Percentiles rank a stretch among this genome's conserved stretches.
These are phyloP conservation scores for Aspergillus sclerotialis DNA, from an alignment of 2,329 filamentous ascomycete species.

Conservation along the genomic window DNA sequence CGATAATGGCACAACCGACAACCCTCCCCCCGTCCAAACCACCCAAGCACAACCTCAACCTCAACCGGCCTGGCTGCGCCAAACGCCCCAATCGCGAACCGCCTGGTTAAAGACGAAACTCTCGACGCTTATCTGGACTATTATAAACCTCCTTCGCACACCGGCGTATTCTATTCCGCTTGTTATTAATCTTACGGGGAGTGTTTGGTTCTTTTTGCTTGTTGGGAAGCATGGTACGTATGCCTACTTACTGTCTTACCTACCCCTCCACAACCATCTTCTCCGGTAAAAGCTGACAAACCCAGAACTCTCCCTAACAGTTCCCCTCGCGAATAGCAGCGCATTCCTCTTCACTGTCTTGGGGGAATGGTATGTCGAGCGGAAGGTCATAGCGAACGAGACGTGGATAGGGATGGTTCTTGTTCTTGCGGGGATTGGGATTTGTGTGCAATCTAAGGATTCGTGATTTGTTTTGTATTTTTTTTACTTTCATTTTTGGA, in stretches of 20 bases:
- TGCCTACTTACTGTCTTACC: slow-evolving; percentile 1
- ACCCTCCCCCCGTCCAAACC: slow-evolving; percentile 1
- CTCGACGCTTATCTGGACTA: slow-evolving; percentile 63
- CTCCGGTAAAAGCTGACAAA: not conserved
- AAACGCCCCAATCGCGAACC: slow-evolving; percentile 1
- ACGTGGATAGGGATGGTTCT: slow-evolving; percentile 77
- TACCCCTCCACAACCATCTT: too few relatives aligned
- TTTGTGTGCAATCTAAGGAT: slow-evolving; percentile 63
- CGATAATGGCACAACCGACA: slow-evolving; percentile 11
- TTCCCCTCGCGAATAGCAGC: slow-evolving; percentile 89
- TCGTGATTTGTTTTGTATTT: slow-evolving; percentile 2
- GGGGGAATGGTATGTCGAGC: slow-evolving; percentile 91
- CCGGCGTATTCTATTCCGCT: slow-evolving; percentile 80
- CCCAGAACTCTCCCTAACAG: slow-evolving; percentile 80
- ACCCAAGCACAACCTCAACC: not conserved
- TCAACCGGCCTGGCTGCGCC: slow-evolving; percentile 23
- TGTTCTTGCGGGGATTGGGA: slow-evolving; percentile 69
- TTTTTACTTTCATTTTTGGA: too few relatives aligned
- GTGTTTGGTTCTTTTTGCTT: slow-evolving; percentile 92
- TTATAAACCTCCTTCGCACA: slow-evolving; percentile 69
- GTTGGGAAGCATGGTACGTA: slow-evolving; percentile 79
- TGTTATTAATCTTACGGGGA: slow-evolving; percentile 82
- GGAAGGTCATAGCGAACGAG: slow-evolving; percentile 80
- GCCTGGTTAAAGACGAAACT: slow-evolving; percentile 59
- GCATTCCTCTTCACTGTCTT: slow-evolving; percentile 95